phyloP scores from a whole-genome alignment of 2,329 filamentous ascomycete genomes.

The Verticillium albo-atrum region DNA sequence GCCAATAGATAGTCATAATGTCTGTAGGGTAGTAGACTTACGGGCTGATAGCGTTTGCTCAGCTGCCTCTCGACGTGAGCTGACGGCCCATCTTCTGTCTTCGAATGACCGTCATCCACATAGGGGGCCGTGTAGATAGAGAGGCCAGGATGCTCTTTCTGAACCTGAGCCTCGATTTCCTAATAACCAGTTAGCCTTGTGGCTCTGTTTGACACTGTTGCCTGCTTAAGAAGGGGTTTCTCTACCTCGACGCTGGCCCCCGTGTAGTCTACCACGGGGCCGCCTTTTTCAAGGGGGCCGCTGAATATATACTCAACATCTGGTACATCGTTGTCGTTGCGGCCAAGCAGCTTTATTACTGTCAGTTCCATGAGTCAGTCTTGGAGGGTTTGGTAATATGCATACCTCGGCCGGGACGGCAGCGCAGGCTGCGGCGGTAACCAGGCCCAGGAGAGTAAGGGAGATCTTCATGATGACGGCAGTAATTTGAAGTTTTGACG shows the following conservation, averaged over 20 bases:
- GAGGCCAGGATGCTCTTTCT: not conserved
- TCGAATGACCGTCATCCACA: not conserved
- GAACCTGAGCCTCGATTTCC: not conserved
- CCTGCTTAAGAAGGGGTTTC: not conserved
- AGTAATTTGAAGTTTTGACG: too few relatives aligned
- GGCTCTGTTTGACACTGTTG: not conserved
- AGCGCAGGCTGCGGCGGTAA: not conserved
- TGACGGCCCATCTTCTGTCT: not conserved
- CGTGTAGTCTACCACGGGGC: slow-evolving; percentile 10
- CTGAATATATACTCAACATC: not conserved
- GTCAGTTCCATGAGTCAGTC: not conserved
- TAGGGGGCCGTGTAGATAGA: not conserved
- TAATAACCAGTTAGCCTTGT: not conserved
- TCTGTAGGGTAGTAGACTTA: not conserved
- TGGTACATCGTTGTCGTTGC: not conserved
- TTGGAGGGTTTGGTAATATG: not conserved
- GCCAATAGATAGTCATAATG: not conserved
- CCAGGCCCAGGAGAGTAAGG: not conserved
- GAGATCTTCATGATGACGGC: too few relatives aligned
- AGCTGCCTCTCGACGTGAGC: not conserved
- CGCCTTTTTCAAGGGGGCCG: not conserved
- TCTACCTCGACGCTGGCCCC: not conserved
- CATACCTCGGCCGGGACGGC: not conserved
- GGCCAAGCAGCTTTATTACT: not conserved
- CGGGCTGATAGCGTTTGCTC: not conserved